Conservation (phyloP, 2,329 filamentous ascomycete genomes). For the Aplosporella prunicola region DNA sequence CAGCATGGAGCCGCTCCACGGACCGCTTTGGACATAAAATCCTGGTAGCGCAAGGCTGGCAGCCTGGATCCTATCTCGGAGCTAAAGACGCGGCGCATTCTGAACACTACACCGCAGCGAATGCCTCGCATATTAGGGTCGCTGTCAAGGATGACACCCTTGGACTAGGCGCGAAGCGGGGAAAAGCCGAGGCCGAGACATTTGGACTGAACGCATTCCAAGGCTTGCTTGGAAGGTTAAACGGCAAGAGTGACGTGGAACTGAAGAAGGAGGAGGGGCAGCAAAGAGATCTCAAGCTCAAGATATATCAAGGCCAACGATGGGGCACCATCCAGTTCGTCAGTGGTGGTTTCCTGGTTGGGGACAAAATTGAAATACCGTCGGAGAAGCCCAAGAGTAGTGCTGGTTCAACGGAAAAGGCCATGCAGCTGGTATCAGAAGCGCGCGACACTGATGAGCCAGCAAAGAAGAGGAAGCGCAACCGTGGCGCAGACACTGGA, state of each 20-base stretch:
- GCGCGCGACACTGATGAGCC: constrained; percentile 19
- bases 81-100: constrained; percentile 66
- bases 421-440: constrained; percentile 30
- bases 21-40: constrained; percentile 83
- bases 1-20: constrained; percentile 77
- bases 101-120: constrained; percentile 67
- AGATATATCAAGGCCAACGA: constrained; percentile 62
- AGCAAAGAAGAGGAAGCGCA: constrained; percentile 26
- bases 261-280: constrained; percentile 61
- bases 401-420: constrained; percentile 15
- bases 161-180: constrained; percentile 73
- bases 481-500: constrained; percentile 20
- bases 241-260: constrained; percentile 71
- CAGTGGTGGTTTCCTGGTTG: constrained; percentile 63
- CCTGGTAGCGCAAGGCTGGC: constrained; percentile 81
- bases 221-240: constrained; percentile 75
- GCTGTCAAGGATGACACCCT: constrained; percentile 83
- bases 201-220: constrained; percentile 84
- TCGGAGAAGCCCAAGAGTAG: constrained; percentile 42
- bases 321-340: constrained; percentile 78
- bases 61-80: constrained; percentile 73
- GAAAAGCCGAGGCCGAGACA: constrained; percentile 57
- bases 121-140: constrained; percentile 76
- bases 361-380: constrained; percentile 44
- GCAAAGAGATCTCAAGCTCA: constrained; percentile 60